Base-by-base conservation (phyloP, 1,284 basidiomycete genomes). In the Stygiomarasmius scandens region DNA sequence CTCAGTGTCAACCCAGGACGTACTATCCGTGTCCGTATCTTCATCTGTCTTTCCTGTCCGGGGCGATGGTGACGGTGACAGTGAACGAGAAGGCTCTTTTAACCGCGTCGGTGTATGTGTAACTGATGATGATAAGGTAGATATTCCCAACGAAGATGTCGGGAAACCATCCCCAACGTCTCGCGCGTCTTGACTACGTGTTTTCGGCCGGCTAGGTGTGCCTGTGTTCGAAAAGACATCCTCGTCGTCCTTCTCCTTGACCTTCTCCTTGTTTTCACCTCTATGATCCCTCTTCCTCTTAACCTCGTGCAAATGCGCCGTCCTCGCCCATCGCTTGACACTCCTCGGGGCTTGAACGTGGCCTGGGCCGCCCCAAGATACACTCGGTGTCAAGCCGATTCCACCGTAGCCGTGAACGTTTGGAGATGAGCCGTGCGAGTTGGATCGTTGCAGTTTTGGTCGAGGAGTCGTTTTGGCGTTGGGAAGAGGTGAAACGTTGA, bases 301-400 rank as follows among this genome's bases (percentile, higher is more conserved):
- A 59, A 90, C 82, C 66, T 89, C 87, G 63, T 91, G 89, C 59
- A 91, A 61, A 74, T 91, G 89, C 2, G 89, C 85, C 3, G 78
- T 87, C 46, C 86, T 76, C 23, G 87, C 89, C 83, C 84, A 88
- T 43, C 78, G 77, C 58, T 80, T 83, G 41, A 81, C 81, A 20
- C 82, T 83, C 60, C 75, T 75, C 12, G 77, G 77, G 24, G 70
- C 69, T 20, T 66, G 63, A n/a, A n/a, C n/a, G n/a, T n/a, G n/a
- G 45, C 70, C 66, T 46, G 66, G 36, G 52, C 67, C 48, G 57
- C 47, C 43, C 41, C 46, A 60, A 14, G 55, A 56, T 8, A 43
- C 25, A 36, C 54, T 56, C n/a, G 48, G 11, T 19, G 52, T 27
- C 23, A 60, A 14, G 16, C 36, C 32, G 16, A 16, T 6, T 16